These are phyloP conservation scores for Coleophoma eucalyptorum DNA, from an alignment of 2,329 filamentous ascomycete species.

Conservation along the genomic window DNA sequence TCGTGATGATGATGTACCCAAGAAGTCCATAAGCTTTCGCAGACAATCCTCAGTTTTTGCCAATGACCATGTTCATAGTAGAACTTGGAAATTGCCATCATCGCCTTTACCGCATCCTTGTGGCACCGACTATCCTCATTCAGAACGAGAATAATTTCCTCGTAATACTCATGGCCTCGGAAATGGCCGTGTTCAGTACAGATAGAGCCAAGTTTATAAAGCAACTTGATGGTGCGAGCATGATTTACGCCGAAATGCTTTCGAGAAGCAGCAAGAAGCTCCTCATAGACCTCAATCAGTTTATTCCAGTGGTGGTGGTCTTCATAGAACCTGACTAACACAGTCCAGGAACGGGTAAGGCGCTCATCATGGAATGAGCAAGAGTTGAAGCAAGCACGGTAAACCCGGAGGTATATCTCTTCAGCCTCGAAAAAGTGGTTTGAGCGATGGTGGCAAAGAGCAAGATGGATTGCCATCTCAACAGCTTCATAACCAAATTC, in stretches of 20 bases:
- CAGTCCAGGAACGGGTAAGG: constrained; percentile 12
- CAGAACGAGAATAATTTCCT: constrained; percentile 15
- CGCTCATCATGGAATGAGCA: constrained; percentile 15
- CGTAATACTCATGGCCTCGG: constrained; percentile 17
- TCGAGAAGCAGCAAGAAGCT: constrained; percentile 13
- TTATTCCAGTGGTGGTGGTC: constrained; percentile 14
- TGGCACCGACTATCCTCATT: constrained; percentile 32
- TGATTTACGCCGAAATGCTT: constrained; percentile 5
- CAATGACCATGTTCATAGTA: constrained; percentile 41
- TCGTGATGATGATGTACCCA: constrained; percentile 36
- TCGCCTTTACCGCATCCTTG: constrained; percentile 33
- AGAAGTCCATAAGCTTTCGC: constrained; percentile 37
- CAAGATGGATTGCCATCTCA: constrained; percentile 5
- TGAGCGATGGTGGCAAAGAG: constrained; percentile 8
- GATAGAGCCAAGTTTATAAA: constrained; percentile 4
- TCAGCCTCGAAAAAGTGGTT: constrained; percentile 19
- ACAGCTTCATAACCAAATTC: constrained; percentile 6
- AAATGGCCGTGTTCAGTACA: constrained; percentile 16
- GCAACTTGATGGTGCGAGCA: not conserved
- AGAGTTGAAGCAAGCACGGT: constrained; percentile 16
- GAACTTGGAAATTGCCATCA: constrained; percentile 34
- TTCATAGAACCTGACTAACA: constrained; percentile 14
- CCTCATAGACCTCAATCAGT: constrained; percentile 15
- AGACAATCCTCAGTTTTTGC: constrained; percentile 34
- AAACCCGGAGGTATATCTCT: constrained; percentile 13